phyloP scores from a whole-genome alignment of 225 moss, liverwort and hornwort genomes.

The Rhytidiadelphus loreus region DNA sequence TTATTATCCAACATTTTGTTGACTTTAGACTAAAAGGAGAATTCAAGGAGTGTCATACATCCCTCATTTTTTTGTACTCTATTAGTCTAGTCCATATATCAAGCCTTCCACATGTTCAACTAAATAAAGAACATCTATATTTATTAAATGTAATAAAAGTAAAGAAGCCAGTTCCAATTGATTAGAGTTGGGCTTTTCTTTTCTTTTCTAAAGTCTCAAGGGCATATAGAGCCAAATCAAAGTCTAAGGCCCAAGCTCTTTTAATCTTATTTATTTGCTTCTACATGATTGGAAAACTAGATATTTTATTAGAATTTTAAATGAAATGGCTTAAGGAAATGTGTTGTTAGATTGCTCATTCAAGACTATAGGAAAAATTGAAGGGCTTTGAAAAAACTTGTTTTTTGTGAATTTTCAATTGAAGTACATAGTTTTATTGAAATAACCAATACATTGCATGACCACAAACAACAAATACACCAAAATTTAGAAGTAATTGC shows the following conservation, averaged over 20 bases:
- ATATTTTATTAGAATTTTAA: neutral
- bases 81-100: neutral
- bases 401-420: neutral
- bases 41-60: accelerated
- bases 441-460: neutral
- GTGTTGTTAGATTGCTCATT: accelerated
- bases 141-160: neutral
- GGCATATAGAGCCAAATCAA: neutral
- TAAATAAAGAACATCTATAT: neutral
- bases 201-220: neutral
- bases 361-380: accelerated
- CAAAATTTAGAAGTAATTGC: neutral
- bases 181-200: neutral
- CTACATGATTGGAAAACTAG: accelerated
- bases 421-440: neutral
- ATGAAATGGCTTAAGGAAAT: neutral
- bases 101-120: accelerated
- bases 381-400: neutral
- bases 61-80: neutral
- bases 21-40: accelerated
- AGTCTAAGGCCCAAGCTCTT: accelerated
- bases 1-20: neutral
- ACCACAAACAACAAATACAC: neutral
- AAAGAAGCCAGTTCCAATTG: accelerated
- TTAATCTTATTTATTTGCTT: neutral